Evolutionary conservation across 2,329 filamentous ascomycete genomes (phyloP), one percentile per base, ranked within the genome.

Genomic region (Colletotrichum orbiculare): DNA sequence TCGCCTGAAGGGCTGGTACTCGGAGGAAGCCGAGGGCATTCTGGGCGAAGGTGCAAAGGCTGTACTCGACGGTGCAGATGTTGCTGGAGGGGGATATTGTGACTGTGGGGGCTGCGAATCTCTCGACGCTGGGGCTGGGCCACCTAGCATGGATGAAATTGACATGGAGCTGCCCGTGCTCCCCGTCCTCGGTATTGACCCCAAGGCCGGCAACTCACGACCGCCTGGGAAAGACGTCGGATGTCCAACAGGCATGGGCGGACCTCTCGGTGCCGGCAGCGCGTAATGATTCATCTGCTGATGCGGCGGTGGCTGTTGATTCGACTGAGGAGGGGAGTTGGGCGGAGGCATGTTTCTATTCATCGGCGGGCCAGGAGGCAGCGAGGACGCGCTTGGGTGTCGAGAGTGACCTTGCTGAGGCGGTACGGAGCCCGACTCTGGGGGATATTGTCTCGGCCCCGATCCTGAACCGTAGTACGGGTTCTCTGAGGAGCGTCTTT

Each of bases 1-100:
- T 66, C 90, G 83, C 67, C 89, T 84, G 74, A 86, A 90, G 6
- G 85, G 82, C 55, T 79, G 80, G 66, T 91, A 90, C 15, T 91
- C 89, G 66, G 86, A 77, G 0, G 83, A 80, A 2, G 83, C 77
- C 34, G 82, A 81, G 62, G 82, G 83, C 79, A 88, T 83, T 45
- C 83, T 79, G 4, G 86, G 86, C 12, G 86, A 88, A 2, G 81
- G 73, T 50, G 80, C 79, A 71, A 82, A 87, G 11, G 77, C 74
- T 1, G 83, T 77, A 1, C 78, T 83, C 3, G 83, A 77, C 11
- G 74, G 75, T 13, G 81, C 75, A 47, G 69, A 48, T 13, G 53
- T 64, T 7, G 58, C 67, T 12, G 81, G 82, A 38, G 81, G 75
- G 45, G 79, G 76, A 56, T 82, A 85, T 55, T 83, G 79, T 60